These are phyloP conservation scores for Polyplosphaeria fusca DNA, from an alignment of 495 filamentous ascomycete genomes.

Conservation along the genomic window DNA sequence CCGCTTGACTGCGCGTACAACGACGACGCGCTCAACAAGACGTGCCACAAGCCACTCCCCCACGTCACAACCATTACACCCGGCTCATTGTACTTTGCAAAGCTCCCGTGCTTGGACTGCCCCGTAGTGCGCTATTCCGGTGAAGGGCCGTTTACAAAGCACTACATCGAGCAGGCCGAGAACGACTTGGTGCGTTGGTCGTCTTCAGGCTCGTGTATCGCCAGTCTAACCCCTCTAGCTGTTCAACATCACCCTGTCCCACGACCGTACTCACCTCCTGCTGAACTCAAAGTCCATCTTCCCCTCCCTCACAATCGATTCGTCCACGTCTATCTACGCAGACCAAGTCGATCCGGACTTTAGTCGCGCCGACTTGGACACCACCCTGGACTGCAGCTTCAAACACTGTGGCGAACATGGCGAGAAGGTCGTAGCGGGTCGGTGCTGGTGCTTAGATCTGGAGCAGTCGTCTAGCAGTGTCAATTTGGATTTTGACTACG, in stretches of 20 bases:
- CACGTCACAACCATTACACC: neutral
- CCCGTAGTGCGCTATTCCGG: neutral
- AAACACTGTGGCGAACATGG: no score
- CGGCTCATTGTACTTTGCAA: constrained; percentile 14
- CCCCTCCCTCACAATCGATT: neutral
- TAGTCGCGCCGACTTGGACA: constrained; percentile 9
- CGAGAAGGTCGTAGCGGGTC: no score
- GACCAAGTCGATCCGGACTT: constrained; percentile 1
- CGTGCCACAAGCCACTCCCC: constrained; percentile 6
- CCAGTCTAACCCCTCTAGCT: constrained; percentile 5
- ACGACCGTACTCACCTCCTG: constrained; percentile 2
- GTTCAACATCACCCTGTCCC: constrained; percentile 18
- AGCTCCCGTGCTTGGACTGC: constrained; percentile 19
- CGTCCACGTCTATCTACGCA: neutral
- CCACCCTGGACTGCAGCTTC: neutral
- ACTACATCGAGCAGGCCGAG: neutral
- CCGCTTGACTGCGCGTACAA: neutral
- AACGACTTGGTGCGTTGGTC: constrained; percentile 4
- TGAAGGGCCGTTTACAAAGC: neutral
- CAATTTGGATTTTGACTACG: constrained; percentile 18
- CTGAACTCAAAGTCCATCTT: constrained; percentile 11
- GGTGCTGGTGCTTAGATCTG: constrained; percentile 2
- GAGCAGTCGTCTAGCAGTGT: neutral
- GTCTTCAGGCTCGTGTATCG: neutral
- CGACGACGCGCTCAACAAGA: neutral